A percentile compares a stretch with the other conserved stretches of the same genome.
Conservation (phyloP, 2,329 filamentous ascomycete genomes). For the Exophiala xenobiotica region DNA sequence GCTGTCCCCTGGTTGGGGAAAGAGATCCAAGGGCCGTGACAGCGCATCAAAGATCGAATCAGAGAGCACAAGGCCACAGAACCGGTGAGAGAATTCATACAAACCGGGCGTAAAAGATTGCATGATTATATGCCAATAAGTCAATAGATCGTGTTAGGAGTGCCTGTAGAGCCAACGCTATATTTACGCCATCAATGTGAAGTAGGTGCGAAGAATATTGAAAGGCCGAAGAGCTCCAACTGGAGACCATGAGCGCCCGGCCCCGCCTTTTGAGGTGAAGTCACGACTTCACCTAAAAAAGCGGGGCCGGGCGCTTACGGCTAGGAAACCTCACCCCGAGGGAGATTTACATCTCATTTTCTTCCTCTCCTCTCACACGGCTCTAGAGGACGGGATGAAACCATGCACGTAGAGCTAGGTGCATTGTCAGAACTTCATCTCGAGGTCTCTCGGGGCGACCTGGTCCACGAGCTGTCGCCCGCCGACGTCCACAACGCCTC, state of each 20-base stretch:
- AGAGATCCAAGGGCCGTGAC: background rate
- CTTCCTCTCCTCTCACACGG: background rate
- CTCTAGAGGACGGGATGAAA: background rate
- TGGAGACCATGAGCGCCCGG: background rate
- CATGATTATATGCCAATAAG: background rate
- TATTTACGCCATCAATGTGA: background rate
- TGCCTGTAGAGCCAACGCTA: background rate
- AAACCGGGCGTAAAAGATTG: background rate
- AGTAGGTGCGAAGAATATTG: background rate
- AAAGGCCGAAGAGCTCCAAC: background rate
- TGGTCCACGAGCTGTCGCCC: background rate
- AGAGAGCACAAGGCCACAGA: background rate
- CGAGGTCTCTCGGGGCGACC: background rate
- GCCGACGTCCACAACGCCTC: background rate
- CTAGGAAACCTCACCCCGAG: background rate
- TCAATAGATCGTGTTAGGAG: background rate
- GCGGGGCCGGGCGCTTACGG: background rate
- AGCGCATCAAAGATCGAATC: background rate
- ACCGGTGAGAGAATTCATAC: background rate
- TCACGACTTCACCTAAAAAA: background rate
- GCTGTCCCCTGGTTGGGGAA: slow-evolving; percentile 1
- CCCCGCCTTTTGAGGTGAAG: background rate
- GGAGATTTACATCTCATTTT: background rate
- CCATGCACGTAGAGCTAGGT: background rate
- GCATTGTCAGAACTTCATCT: background rate